A percentile compares a stretch with the other conserved stretches of the same genome.
phyloP scores from a whole-genome alignment of 1,284 basidiomycete species.

The Filobasidium uniguttulatum region DNA sequence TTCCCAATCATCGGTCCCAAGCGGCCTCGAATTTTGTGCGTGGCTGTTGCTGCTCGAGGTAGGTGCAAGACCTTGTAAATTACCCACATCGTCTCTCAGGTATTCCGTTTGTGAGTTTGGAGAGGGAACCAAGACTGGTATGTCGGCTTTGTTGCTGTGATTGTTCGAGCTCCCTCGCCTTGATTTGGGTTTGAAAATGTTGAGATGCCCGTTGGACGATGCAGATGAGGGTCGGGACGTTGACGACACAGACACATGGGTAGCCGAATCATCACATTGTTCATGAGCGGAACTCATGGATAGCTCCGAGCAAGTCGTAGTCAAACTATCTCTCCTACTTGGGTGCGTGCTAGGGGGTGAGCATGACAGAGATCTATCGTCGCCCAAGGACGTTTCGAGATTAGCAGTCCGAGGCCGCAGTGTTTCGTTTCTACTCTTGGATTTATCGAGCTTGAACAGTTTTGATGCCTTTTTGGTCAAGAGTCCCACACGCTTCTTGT shows the following conservation, averaged over 20 bases:
- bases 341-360: background rate
- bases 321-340: background rate
- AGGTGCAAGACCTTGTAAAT: too few relatives aligned
- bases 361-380: too few relatives aligned
- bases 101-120: too few relatives aligned
- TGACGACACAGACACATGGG: background rate
- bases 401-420: too few relatives aligned
- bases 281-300: background rate
- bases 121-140: too few relatives aligned
- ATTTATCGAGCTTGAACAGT: background rate
- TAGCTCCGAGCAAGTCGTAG: background rate
- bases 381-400: too few relatives aligned
- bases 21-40: too few relatives aligned
- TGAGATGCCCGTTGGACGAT: background rate
- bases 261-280: background rate
- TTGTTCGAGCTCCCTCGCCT: background rate
- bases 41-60: too few relatives aligned
- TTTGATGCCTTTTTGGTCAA: conserved; percentile 1
- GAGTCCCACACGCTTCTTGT: background rate
- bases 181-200: too few relatives aligned
- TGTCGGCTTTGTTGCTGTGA: too few relatives aligned
- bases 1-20: too few relatives aligned
- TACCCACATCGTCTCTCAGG: too few relatives aligned
- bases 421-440: background rate
- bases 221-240: background rate